Evolutionary conservation across 1,284 basidiomycete species (phyloP).

Genomic region (Ceratobasidium sp.): DNA sequence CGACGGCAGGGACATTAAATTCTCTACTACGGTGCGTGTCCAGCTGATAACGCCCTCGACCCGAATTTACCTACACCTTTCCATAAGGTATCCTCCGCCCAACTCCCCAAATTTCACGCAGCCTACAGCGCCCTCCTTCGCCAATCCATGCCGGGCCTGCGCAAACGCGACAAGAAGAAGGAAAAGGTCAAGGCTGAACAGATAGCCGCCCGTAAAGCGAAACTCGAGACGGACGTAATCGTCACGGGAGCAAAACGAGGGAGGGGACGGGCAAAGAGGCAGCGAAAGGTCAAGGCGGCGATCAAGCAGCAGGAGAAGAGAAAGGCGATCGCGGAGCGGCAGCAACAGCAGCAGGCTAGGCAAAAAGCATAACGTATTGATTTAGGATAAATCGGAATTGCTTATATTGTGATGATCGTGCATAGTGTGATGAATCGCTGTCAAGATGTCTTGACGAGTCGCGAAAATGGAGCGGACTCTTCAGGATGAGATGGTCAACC

Average conservation of each 20-base stretch:
- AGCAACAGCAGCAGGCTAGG: constrained; percentile 67
- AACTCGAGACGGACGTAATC: constrained; percentile 72
- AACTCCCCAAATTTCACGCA: constrained; percentile 78
- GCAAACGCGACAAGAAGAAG: constrained; percentile 92
- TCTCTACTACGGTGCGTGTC: constrained; percentile 77
- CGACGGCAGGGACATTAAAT: constrained; percentile 74
- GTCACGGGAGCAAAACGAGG: constrained; percentile 82
- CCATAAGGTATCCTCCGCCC: constrained; percentile 72
- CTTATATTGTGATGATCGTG: too few relatives aligned
- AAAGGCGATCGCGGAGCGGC: constrained; percentile 73
- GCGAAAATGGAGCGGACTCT: constrained; percentile 32
- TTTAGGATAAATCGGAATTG: too few relatives aligned
- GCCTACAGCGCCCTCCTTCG: constrained; percentile 84
- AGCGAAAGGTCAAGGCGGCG: constrained; percentile 73
- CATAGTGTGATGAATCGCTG: too few relatives aligned
- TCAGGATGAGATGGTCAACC: not conserved
- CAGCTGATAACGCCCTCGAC: constrained; percentile 17
- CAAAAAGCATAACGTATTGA: not conserved
- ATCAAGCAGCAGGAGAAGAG: constrained; percentile 73
- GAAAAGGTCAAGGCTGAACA: constrained; percentile 84
- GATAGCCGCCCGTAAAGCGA: constrained; percentile 73
- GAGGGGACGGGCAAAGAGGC: constrained; percentile 76
- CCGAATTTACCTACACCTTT: not conserved
- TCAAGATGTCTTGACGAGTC: too few relatives aligned
- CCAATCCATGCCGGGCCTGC: constrained; percentile 78